Percentiles rank a stretch among this genome's conserved stretches.
Conservation (phyloP, 148 eudicot species). For the Silene uniflora region DNA sequence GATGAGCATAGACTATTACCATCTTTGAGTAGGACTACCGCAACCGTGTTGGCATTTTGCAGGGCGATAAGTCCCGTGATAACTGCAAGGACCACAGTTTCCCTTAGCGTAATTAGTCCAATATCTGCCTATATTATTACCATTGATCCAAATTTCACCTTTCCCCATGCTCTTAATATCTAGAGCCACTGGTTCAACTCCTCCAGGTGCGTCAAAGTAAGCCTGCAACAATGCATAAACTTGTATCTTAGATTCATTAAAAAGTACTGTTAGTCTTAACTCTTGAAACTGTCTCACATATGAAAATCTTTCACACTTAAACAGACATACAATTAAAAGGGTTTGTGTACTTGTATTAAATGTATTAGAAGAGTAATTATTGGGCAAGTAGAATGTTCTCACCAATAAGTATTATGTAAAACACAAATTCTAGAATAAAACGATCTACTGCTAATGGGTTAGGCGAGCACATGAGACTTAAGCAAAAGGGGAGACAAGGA, state of each 20-base stretch:
- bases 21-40: constrained; percentile 84
- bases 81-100: constrained; percentile 55
- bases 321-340: no score
- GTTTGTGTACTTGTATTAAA: no score
- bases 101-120: constrained; percentile 75
- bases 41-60: constrained; percentile 83
- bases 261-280: no score
- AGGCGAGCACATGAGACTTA: no score
- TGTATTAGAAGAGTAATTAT: no score
- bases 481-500: no score
- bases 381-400: no score
- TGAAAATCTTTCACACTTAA: no score
- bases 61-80: constrained; percentile 55
- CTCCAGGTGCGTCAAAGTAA: constrained; percentile 67
- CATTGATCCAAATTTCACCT: constrained; percentile 95
- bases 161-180: constrained; percentile 84
- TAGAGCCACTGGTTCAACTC: constrained; percentile 73
- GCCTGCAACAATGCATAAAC: constrained; percentile 43
- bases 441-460: no score
- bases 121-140: constrained; percentile 84
- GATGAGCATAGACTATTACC: constrained; percentile 39
- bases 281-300: no score
- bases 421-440: no score
- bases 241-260: background rate
- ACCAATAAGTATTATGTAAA: no score